Conservation (phyloP, 2,329 filamentous ascomycete genomes). For the Penicillium sp. region DNA sequence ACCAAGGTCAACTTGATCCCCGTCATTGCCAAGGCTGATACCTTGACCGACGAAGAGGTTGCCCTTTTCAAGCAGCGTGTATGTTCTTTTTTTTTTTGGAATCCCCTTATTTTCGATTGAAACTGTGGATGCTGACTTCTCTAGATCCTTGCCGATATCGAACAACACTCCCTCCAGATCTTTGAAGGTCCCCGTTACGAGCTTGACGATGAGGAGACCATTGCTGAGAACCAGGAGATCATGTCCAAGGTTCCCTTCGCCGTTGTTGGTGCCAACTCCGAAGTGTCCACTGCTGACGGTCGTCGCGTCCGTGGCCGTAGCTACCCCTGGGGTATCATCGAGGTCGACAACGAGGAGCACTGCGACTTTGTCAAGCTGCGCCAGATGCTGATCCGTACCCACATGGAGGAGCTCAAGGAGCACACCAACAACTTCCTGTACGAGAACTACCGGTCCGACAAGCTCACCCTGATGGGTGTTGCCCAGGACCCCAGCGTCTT, state of each 20-base stretch:
- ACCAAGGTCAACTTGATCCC: constrained; percentile 99
- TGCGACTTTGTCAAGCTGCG: constrained; percentile 99
- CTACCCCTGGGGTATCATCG: constrained; percentile 98
- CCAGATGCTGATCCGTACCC: constrained; percentile 99
- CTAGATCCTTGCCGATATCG: constrained; percentile 94
- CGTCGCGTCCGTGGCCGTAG: constrained; percentile 93
- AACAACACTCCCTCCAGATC: constrained; percentile 96
- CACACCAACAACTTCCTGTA: constrained; percentile 99
- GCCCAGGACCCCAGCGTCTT: constrained; percentile 98
- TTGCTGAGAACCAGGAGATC: constrained; percentile 99
- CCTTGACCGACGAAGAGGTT: constrained; percentile 95
- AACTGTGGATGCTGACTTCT: constrained; percentile 22
- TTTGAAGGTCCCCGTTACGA: constrained; percentile 98
- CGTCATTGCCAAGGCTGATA: constrained; percentile 98
- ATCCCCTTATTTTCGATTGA: background rate
- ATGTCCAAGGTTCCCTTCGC: constrained; percentile 99
- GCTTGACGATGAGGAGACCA: constrained; percentile 98
- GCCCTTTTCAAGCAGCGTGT: constrained; percentile 92
- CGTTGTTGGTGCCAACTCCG: constrained; percentile 92
- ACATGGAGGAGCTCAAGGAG: constrained; percentile 99
- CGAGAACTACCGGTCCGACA: constrained; percentile 99
- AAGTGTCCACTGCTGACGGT: constrained; percentile 86
- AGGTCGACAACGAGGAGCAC: constrained; percentile 99
- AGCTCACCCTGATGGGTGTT: constrained; percentile 97
- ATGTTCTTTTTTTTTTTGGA: constrained; percentile 39